Percentiles rank a stretch among this genome's conserved stretches.
Conservation (phyloP, 495 filamentous ascomycete species). For the Clavariopsis aquatica region DNA sequence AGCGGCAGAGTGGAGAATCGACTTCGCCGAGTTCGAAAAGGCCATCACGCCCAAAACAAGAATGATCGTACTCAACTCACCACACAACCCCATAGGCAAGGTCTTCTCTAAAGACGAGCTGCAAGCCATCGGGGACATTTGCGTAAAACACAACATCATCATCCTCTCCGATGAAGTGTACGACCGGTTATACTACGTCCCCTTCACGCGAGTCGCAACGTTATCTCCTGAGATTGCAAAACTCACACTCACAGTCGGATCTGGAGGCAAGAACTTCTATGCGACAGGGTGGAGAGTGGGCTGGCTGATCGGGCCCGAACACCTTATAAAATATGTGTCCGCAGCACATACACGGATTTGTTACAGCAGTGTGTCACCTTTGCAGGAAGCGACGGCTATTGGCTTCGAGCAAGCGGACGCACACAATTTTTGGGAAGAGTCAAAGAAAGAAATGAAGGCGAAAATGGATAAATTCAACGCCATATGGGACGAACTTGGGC, state of each 20-base stretch:
- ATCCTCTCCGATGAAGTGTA: slow-evolving; percentile 97
- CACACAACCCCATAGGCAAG: slow-evolving; percentile 96
- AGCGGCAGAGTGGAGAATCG: slow-evolving; percentile 82
- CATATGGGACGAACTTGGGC: slow-evolving; percentile 82
- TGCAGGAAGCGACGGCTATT: slow-evolving; percentile 95
- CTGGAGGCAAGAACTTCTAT: slow-evolving; percentile 97
- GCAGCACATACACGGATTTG: slow-evolving; percentile 95
- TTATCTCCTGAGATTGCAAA: slow-evolving; percentile 82
- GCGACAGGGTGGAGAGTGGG: slow-evolving; percentile 96
- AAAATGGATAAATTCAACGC: slow-evolving; percentile 87
- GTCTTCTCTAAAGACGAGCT: slow-evolving; percentile 84
- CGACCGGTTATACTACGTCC: slow-evolving; percentile 90
- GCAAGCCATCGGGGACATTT: slow-evolving; percentile 82
- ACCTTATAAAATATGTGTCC: slow-evolving; percentile 87
- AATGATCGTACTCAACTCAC: slow-evolving; percentile 88
- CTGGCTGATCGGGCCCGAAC: slow-evolving; percentile 85
- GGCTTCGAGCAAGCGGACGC: slow-evolving; percentile 89
- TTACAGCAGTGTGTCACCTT: slow-evolving; percentile 87
- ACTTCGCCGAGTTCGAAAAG: slow-evolving; percentile 78
- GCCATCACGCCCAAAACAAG: slow-evolving; percentile 84
- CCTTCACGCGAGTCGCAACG: slow-evolving; percentile 89
- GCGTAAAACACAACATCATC: slow-evolving; percentile 89
- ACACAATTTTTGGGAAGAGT: slow-evolving; percentile 84
- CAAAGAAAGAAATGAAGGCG: slow-evolving; percentile 79
- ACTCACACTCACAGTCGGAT: slow-evolving; percentile 89